Conservation (phyloP, 2,329 filamentous ascomycete genomes). For the Fusarium anguioides region DNA sequence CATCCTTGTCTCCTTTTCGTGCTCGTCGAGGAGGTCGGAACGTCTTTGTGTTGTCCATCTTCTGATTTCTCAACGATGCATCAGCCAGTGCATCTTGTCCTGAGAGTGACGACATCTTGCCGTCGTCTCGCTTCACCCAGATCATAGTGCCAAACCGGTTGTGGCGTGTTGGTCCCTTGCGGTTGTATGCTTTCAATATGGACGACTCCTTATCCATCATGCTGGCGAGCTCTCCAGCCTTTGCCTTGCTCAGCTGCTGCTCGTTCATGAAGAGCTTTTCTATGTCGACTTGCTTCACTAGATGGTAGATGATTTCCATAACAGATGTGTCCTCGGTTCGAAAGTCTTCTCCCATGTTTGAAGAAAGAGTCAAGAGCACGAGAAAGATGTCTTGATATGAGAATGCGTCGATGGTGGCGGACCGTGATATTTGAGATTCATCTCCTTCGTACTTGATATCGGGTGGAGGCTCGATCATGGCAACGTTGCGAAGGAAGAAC, state of each 20-base stretch:
- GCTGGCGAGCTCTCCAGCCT: constrained; percentile 77
- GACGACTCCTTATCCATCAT: constrained; percentile 85
- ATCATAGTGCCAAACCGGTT: constrained; percentile 97
- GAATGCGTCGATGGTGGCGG: constrained; percentile 88
- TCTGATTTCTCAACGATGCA: constrained; percentile 77
- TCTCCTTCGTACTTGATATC: constrained; percentile 84
- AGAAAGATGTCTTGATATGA: constrained; percentile 91
- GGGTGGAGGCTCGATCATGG: constrained; percentile 81
- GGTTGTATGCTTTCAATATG: constrained; percentile 82
- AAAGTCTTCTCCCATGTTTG: constrained; percentile 95
- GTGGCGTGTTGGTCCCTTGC: constrained; percentile 84
- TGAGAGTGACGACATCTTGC: constrained; percentile 85
- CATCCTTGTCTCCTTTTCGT: constrained; percentile 70
- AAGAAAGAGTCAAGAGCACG: constrained; percentile 85
- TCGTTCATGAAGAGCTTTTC: constrained; percentile 88
- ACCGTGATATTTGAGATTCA: constrained; percentile 88
- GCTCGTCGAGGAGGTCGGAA: constrained; percentile 82
- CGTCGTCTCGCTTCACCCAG: constrained; percentile 90
- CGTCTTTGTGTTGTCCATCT: constrained; percentile 91
- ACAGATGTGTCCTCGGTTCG: constrained; percentile 87
- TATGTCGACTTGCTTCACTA: constrained; percentile 89
- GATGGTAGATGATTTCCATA: constrained; percentile 90
- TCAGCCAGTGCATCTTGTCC: constrained; percentile 87
- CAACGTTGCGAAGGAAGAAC: constrained; percentile 89
- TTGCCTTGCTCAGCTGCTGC: constrained; percentile 73